These are phyloP conservation scores for Fusarium vanettenii DNA, from an alignment of 2,329 filamentous ascomycete species.

Conservation along the genomic window DNA sequence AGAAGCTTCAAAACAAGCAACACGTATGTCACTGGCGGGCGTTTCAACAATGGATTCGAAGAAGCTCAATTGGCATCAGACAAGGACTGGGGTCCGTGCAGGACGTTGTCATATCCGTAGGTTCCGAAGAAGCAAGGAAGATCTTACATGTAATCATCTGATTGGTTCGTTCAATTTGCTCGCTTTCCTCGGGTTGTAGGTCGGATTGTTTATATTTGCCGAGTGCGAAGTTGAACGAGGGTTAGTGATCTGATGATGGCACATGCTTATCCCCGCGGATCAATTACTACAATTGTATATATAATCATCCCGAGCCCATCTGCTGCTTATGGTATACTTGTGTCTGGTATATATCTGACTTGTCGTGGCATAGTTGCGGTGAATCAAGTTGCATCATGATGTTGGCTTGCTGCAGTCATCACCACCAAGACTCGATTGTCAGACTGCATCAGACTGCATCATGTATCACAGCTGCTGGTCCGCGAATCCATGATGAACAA, in stretches of 20 bases:
- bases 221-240: background rate
- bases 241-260: background rate
- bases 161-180: background rate
- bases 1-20: background rate
- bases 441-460: background rate
- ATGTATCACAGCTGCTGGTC: background rate
- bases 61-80: background rate
- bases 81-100: background rate
- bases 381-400: background rate
- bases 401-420: background rate
- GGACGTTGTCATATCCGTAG: slow-evolving; percentile 10
- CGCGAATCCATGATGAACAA: background rate
- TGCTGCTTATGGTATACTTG: background rate
- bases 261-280: background rate
- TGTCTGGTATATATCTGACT: background rate
- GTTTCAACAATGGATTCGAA: background rate
- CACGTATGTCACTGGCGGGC: background rate
- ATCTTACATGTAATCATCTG: background rate
- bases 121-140: slow-evolving; percentile 14
- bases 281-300: background rate
- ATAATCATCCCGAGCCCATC: background rate
- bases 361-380: background rate
- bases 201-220: background rate
- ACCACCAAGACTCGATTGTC: background rate
- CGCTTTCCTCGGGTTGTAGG: background rate